Percentiles rank a stretch among this genome's conserved stretches.
phyloP scores from a whole-genome alignment of 805 yeast genomes.

The Lipomyces yamadae region DNA sequence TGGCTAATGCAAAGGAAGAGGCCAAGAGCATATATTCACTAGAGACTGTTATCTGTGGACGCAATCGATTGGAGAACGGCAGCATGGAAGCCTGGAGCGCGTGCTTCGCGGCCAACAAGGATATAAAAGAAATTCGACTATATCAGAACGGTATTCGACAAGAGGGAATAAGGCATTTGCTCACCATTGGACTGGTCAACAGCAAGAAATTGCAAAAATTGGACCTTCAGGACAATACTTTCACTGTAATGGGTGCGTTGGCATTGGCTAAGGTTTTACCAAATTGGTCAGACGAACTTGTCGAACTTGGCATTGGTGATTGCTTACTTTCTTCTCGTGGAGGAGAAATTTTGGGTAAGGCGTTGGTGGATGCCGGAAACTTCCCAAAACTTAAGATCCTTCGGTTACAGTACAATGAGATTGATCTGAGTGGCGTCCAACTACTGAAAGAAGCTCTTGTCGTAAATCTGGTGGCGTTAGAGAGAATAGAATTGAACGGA shows the following conservation, averaged over 20 bases:
- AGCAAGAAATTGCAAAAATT: slow-evolving; percentile 66
- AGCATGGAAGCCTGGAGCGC: slow-evolving; percentile 83
- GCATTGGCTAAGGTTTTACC: slow-evolving; percentile 66
- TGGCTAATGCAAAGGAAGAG: slow-evolving; percentile 66
- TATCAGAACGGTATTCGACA: slow-evolving; percentile 98
- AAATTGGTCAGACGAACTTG: slow-evolving; percentile 64
- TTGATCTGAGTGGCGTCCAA: slow-evolving; percentile 67
- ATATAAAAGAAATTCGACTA: slow-evolving; percentile 70
- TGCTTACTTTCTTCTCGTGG: slow-evolving; percentile 84
- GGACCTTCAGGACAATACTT: slow-evolving; percentile 94
- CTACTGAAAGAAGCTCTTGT: slow-evolving; percentile 59
- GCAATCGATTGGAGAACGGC: slow-evolving; percentile 96
- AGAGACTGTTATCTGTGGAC: slow-evolving; percentile 87
- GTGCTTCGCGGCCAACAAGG: slow-evolving; percentile 79
- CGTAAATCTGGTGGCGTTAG: slow-evolving; percentile 62
- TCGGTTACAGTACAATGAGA: slow-evolving; percentile 87
- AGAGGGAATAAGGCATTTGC: slow-evolving; percentile 77
- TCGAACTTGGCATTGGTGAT: slow-evolving; percentile 86
- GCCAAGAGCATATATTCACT: slow-evolving; percentile 50
- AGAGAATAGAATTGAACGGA: slow-evolving; percentile 84
- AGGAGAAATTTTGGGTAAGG: slow-evolving; percentile 57
- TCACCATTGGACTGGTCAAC: slow-evolving; percentile 69
- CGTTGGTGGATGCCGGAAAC: slow-evolving; percentile 43
- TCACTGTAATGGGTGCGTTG: slow-evolving; percentile 69
- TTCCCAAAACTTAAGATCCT: slow-evolving; percentile 58